These are phyloP conservation scores for Zymoseptoria ardabiliae DNA, from an alignment of 2,329 filamentous ascomycete species.

Conservation along the genomic window DNA sequence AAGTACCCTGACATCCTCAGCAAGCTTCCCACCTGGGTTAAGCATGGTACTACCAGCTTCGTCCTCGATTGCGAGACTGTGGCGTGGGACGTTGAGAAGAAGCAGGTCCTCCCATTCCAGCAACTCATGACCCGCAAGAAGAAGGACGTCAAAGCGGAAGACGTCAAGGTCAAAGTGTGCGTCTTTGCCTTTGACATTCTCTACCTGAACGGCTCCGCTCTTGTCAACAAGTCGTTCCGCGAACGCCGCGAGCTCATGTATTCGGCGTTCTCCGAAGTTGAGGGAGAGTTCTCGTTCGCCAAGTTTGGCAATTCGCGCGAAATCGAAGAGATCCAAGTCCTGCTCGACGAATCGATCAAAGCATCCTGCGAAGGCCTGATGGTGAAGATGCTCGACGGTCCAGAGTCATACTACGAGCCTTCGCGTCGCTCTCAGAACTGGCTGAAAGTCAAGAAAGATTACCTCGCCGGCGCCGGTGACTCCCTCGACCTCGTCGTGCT, in stretches of 20 bases:
- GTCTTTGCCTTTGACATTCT: conserved; percentile 95
- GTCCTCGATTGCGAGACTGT: conserved; percentile 98
- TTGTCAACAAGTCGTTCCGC: conserved; percentile 79
- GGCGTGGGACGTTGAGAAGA: conserved; percentile 88
- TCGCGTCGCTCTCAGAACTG: conserved; percentile 95
- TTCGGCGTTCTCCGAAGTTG: conserved; percentile 64
- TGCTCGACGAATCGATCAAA: conserved; percentile 91
- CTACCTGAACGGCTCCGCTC: conserved; percentile 81
- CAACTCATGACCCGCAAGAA: conserved; percentile 96
- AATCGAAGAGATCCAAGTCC: conserved; percentile 83
- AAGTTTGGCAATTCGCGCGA: conserved; percentile 80
- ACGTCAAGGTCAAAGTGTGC: conserved; percentile 94
- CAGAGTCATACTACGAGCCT: conserved; percentile 89
- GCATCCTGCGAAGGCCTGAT: conserved; percentile 95
- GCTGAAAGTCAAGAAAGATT: conserved; percentile 99
- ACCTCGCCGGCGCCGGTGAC: conserved; percentile 86
- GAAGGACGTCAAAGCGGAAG: conserved; percentile 92
- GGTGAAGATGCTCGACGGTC: conserved; percentile 98
- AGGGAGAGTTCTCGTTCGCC: conserved; percentile 88
- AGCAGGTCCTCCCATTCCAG: conserved; percentile 95
- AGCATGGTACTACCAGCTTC: conserved; percentile 82
- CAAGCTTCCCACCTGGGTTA: conserved; percentile 84
- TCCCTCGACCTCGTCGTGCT: conserved; percentile 94
- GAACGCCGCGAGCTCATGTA: conserved; percentile 73
- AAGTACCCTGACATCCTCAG: conserved; percentile 95